Evolutionary conservation across 2,329 filamentous ascomycete genomes (phyloP), one percentile per base, ranked within the genome.

Genomic region (Beauveria medogensis): DNA sequence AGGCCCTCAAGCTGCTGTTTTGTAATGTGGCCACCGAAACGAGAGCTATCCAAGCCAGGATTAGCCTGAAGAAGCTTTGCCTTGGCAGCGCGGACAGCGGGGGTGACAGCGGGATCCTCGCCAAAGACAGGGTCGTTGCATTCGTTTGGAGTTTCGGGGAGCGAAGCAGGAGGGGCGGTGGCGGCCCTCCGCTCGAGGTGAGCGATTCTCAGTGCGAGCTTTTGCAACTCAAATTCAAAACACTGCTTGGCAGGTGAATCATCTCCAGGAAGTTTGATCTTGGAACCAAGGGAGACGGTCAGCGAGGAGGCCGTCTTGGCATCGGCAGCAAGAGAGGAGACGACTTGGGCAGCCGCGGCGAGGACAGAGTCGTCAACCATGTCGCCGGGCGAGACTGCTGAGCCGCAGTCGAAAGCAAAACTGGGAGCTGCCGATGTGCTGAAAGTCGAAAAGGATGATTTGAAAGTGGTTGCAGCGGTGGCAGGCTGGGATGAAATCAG

Each of bases 81-180:
- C 63, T 74, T 71, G 53, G 70, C 66, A 63, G 68, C 66, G 12
- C 56, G 66, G 63, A 50, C 71, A 68, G 65, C 73, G 80, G 76
- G 73, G 80, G 78, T 65, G 65, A 72, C 69, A 65, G 72, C 67
- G 59, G 72, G 71, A 61, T 82, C 82, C 67, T 84, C 81, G 69
- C 79, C 79, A 70, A 87, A 85, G 50, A 87, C 80, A 66, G 86
- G 88, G 69, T 84, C 83, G 67, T 81, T 79, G 55, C 81, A 83
- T 77, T 94, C 91, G 72, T 88, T 92, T 53, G 92, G 91, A 10
- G 91, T 94, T 70, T 92, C 88, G 67, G 91, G 91, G 68, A 92
- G 82, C 61, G 81, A 77, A 65, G 81, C 80, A 62, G 82, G 73
- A 65, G 81, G 80, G 61, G 82, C 74, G 62, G 82, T 78, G 69